Percentiles rank a stretch among this genome's conserved stretches.
phyloP scores from a whole-genome alignment of 495 filamentous ascomycete species.

The Lophiotrema nucula region DNA sequence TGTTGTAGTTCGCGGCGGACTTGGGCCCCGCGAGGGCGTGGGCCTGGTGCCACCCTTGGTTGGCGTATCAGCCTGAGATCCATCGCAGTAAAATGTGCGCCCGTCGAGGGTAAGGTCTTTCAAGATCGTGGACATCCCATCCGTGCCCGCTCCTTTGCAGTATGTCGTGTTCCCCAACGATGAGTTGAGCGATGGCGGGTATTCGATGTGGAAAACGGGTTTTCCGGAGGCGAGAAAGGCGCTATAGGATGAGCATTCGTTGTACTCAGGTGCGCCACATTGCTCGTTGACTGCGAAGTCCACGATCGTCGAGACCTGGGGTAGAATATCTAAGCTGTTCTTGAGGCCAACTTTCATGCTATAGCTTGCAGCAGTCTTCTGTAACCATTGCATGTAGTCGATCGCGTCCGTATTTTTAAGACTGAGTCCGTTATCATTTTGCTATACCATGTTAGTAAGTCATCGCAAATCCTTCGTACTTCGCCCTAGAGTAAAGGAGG shows the following conservation, averaged over 20 bases:
- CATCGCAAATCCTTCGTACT: too few relatives aligned
- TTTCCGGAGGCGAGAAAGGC: conserved; percentile 58
- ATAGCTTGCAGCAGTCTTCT: conserved; percentile 49
- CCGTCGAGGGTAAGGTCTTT: conserved; percentile 21
- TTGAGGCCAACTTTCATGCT: conserved; percentile 62
- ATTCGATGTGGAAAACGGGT: conserved; percentile 75
- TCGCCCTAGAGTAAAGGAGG: not conserved
- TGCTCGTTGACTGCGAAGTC: conserved; percentile 73
- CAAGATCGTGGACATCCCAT: conserved; percentile 23
- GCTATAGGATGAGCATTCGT: conserved; percentile 56
- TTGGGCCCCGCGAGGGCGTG: not conserved
- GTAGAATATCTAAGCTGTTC: conserved; percentile 60
- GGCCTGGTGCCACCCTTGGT: conserved; percentile 13
- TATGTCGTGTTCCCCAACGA: not conserved
- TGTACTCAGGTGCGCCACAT: conserved; percentile 52
- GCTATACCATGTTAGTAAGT: conserved; percentile 21
- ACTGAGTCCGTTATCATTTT: conserved; percentile 53
- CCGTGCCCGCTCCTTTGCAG: conserved; percentile 17
- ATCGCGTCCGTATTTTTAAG: conserved; percentile 55
- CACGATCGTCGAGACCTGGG: conserved; percentile 52
- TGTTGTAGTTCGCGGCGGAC: not conserved
- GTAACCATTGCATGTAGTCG: conserved; percentile 59
- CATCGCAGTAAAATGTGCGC: conserved; percentile 23
- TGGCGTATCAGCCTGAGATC: conserved; percentile 21
- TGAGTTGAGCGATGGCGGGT: conserved; percentile 37